Evolutionary conservation across 2,329 filamentous ascomycete species (phyloP), one percentile per base, ranked within the genome.

Genomic region (Ophiocordyceps camponoti-leonardi): DNA sequence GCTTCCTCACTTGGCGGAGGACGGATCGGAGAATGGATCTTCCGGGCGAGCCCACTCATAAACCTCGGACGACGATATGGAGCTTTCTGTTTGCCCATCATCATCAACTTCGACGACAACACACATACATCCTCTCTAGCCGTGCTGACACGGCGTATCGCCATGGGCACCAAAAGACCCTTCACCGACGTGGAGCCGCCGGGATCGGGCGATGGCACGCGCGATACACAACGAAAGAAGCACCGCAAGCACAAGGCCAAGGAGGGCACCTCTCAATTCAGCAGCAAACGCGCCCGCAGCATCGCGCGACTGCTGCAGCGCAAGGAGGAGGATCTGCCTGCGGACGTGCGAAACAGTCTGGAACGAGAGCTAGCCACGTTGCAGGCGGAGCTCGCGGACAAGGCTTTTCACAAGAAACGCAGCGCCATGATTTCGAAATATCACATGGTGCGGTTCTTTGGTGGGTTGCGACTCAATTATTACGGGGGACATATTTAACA

Each of bases 371-470:
- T 90, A 50, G 72, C 72, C 42, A 72, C 79, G 5, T 80, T 79
- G 54, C 71, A 77, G 60, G 68, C 75, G 50, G 80, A 83, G 54
- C 67, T 88, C 48, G 68, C 63, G 5, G 69, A 74, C 50, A 69
- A 73, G 43, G 66, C 74, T 48, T 69, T 71, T 48, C 76, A 78
- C 54, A 79, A 77, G 63, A 71, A 70, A 56, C 72, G 77, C 52
- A 72, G 71, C 53, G 71, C 77, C 48, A 85, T 88, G 75, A 86
- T 88, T 50, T 69, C 69, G 44, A 83, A 80, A 60, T 92, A 87
- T 54, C 84, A 90, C 59, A 88, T 86, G 75, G 77, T 90, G 44
- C 71, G 85, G 26, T 92, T 92, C 59, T 90, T 90, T 61, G 85
- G 84, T 83, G 67, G 12, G 52, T 50, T 3, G 6, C 8, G 7